Conservation (phyloP, 2,329 filamentous ascomycete genomes). For the Colletotrichum kahawae region DNA sequence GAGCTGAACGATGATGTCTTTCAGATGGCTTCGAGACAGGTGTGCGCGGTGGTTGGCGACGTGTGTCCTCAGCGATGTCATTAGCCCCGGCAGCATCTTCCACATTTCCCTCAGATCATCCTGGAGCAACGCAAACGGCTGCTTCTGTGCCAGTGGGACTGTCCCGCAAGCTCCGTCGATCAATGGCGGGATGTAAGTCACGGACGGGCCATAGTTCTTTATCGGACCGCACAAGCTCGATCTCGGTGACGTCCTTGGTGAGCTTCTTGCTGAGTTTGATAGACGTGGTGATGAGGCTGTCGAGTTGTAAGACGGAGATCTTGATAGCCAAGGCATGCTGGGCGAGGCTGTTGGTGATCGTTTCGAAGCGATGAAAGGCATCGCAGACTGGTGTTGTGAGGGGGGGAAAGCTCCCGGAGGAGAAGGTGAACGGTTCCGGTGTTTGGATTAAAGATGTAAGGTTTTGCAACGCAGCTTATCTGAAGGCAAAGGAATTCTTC, state of each 20-base stretch:
- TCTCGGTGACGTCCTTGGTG: constrained; percentile 11
- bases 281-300: constrained; percentile 1
- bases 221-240: constrained; percentile 7
- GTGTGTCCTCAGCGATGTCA: constrained; percentile 25
- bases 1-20: constrained; percentile 28
- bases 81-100: constrained; percentile 24
- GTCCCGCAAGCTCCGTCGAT: constrained; percentile 40
- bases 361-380: constrained; percentile 20
- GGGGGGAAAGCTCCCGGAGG: not conserved
- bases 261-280: not conserved
- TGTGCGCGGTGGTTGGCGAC: constrained; percentile 20
- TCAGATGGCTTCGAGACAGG: constrained; percentile 25
- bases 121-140: constrained; percentile 24
- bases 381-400: not conserved
- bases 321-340: constrained; percentile 18
- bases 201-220: constrained; percentile 22
- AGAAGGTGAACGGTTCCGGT: not conserved
- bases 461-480: not conserved
- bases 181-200: constrained; percentile 39
- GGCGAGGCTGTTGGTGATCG: constrained; percentile 14
- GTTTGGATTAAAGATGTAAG: not conserved
- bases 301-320: constrained; percentile 20
- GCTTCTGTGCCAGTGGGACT: constrained; percentile 30
- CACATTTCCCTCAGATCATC: constrained; percentile 26
- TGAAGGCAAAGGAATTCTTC: not conserved